phyloP scores from a whole-genome alignment of 2,329 filamentous ascomycete genomes.

The Alternaria rosae region DNA sequence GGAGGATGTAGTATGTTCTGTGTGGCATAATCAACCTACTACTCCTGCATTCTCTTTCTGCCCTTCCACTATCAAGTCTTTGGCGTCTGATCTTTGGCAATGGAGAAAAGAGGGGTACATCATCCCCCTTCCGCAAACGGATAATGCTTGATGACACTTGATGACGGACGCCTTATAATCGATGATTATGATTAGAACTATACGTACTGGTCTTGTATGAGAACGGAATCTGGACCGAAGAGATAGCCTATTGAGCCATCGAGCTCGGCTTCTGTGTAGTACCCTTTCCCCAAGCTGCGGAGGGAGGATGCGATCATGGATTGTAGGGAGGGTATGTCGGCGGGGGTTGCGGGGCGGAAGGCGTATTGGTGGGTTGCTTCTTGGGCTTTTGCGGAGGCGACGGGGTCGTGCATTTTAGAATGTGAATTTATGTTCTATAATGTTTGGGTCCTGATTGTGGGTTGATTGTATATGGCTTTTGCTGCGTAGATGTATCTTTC shows the following conservation, averaged over 20 bases:
- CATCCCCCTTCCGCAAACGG: not conserved
- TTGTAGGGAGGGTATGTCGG: slow-evolving; percentile 42
- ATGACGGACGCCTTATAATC: slow-evolving; percentile 10
- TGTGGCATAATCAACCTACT: not conserved
- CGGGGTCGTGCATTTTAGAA: slow-evolving; percentile 30
- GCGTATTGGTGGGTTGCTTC: slow-evolving; percentile 42
- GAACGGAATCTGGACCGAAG: slow-evolving; percentile 46
- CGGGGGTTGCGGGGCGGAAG: slow-evolving; percentile 38
- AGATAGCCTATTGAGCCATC: slow-evolving; percentile 48
- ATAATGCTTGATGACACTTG: not conserved
- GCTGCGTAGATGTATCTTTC: not conserved
- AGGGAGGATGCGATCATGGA: slow-evolving; percentile 40
- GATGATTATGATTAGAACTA: not conserved
- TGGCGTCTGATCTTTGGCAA: not conserved
- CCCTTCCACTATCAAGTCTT: not conserved
- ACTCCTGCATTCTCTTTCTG: not conserved
- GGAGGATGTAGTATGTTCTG: slow-evolving; percentile 46
- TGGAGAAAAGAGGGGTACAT: not conserved
- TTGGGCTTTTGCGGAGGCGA: slow-evolving; percentile 41
- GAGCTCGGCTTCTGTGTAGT: slow-evolving; percentile 45
- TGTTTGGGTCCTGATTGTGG: too few species aligned
- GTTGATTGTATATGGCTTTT: not conserved
- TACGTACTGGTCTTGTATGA: slow-evolving; percentile 38
- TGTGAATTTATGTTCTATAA: too few species aligned
- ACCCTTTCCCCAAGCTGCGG: slow-evolving; percentile 32